Conservation (phyloP, 345 rosid species). For the Trapa incisa region DNA sequence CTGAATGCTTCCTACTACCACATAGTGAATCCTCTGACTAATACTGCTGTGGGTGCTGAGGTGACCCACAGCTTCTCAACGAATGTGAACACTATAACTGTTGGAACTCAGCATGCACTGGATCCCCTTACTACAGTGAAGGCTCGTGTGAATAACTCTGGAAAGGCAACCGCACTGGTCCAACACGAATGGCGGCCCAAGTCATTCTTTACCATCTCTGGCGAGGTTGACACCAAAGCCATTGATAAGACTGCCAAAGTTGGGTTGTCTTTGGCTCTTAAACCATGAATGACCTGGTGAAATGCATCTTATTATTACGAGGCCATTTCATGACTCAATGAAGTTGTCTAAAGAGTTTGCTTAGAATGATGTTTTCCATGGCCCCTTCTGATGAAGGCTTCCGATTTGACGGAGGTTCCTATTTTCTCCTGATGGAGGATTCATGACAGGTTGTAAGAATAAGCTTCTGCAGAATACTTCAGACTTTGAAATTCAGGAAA, state of each 20-base stretch:
- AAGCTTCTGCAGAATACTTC: not conserved
- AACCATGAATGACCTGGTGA: conserved; percentile 31
- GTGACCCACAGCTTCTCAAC: conserved; percentile 60
- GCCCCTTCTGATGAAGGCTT: not conserved
- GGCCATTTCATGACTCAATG: not conserved
- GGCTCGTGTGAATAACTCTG: conserved; percentile 62
- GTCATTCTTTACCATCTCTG: conserved; percentile 60
- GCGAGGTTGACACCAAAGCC: conserved; percentile 81
- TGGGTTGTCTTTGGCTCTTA: conserved; percentile 75
- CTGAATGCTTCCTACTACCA: conserved; percentile 72
- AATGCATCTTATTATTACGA: not conserved
- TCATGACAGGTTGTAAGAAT: not conserved
- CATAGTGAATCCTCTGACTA: conserved; percentile 38
- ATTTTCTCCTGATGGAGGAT: not conserved
- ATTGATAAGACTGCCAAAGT: conserved; percentile 76
- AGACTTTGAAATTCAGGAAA: not conserved
- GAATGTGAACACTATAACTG: conserved; percentile 57
- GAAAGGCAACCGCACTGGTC: conserved; percentile 58
- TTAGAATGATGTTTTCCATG: not conserved
- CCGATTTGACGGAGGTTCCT: not conserved
- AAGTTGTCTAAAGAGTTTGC: not conserved
- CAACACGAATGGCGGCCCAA: conserved; percentile 92
- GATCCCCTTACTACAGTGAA: conserved; percentile 72
- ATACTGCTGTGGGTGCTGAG: conserved; percentile 78
- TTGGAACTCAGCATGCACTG: conserved; percentile 57